Percentiles rank a stretch among this genome's conserved stretches.
Evolutionary conservation across 179 eudicot species (phyloP).

Genomic region (Beta corolliflora): DNA sequence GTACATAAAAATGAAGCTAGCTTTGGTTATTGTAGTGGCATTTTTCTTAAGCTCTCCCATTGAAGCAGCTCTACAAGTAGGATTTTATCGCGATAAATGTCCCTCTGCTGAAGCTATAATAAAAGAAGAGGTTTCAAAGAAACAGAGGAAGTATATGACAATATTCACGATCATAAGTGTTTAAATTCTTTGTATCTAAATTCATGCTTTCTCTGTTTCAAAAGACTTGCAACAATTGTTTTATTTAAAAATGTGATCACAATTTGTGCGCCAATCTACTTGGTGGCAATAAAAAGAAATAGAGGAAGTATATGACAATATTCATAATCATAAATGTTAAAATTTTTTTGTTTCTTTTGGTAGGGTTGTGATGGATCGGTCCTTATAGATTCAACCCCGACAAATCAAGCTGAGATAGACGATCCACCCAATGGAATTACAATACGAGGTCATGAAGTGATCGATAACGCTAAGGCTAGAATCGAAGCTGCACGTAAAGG

Average conservation of each 20-base stretch:
- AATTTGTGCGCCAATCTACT: too few species aligned
- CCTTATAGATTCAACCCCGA: slow-evolving; percentile 64
- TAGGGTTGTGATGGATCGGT: slow-evolving; percentile 93
- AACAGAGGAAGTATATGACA: too few species aligned
- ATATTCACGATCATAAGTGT: not conserved
- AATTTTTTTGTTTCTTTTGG: not conserved
- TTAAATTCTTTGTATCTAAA: not conserved
- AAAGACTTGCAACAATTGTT: too few species aligned
- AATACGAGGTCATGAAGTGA: slow-evolving; percentile 70
- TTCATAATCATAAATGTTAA: not conserved
- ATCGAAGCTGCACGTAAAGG: slow-evolving; percentile 59
- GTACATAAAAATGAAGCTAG: slow-evolving; percentile 4
- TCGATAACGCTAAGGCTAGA: slow-evolving; percentile 67
- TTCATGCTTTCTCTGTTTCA: too few species aligned
- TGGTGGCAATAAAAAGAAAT: too few species aligned
- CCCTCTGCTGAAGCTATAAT: slow-evolving; percentile 35
- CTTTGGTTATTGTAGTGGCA: slow-evolving; percentile 8
- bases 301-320: not conserved
- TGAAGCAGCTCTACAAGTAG: slow-evolving; percentile 28
- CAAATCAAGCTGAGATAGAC: slow-evolving; percentile 76
- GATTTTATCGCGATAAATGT: slow-evolving; percentile 42
- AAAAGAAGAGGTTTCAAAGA: slow-evolving; percentile 35
- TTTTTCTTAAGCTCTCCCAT: slow-evolving; percentile 18
- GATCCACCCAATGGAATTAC: slow-evolving; percentile 58
- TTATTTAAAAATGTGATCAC: too few species aligned